A percentile compares a stretch with the other conserved stretches of the same genome.
These are phyloP conservation scores for Ceriops decandra DNA, from an alignment of 345 rosid genomes.

Conservation along the genomic window DNA sequence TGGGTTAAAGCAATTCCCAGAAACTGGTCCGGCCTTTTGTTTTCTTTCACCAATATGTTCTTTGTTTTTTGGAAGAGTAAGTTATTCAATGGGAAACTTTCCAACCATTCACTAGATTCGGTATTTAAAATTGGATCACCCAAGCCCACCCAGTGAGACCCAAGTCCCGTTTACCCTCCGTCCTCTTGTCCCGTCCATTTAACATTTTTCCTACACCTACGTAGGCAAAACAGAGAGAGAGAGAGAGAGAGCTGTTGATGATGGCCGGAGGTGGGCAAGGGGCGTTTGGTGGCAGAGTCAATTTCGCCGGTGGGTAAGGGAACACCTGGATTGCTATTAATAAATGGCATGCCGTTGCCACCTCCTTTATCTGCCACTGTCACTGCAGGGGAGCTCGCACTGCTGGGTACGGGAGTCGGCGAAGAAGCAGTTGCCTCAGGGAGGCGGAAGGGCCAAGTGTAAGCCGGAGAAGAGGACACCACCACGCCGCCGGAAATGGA, in stretches of 20 bases:
- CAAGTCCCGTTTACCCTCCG: too few species aligned
- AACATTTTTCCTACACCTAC: too few species aligned
- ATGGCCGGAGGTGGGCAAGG: conserved; percentile 53
- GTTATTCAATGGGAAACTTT: too few species aligned
- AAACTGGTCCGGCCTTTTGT: too few species aligned
- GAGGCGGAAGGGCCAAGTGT: conserved; percentile 83
- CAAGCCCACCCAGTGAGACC: too few species aligned
- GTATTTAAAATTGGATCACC: too few species aligned
- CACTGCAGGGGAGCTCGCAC: conserved; percentile 20
- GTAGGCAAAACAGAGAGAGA: too few species aligned
- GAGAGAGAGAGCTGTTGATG: conserved; percentile 33
- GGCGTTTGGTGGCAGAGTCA: conserved; percentile 79
- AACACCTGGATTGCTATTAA: conserved; percentile 89
- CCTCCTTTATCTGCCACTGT: conserved; percentile 61
- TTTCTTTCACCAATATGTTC: too few species aligned
- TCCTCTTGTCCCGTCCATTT: too few species aligned
- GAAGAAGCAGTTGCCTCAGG: conserved; percentile 40
- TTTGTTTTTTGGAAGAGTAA: too few species aligned
- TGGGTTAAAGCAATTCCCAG: too few species aligned
- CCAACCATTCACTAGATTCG: too few species aligned
- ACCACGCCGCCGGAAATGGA: conserved; percentile 54
- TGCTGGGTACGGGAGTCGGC: conserved; percentile 54
- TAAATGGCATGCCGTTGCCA: conserved; percentile 70
- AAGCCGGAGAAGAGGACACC: conserved; percentile 60
- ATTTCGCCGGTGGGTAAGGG: conserved; percentile 94